Evolutionary conservation across 2,329 filamentous ascomycete species (phyloP).

Genomic region (Emergomyces pasteurianus): DNA sequence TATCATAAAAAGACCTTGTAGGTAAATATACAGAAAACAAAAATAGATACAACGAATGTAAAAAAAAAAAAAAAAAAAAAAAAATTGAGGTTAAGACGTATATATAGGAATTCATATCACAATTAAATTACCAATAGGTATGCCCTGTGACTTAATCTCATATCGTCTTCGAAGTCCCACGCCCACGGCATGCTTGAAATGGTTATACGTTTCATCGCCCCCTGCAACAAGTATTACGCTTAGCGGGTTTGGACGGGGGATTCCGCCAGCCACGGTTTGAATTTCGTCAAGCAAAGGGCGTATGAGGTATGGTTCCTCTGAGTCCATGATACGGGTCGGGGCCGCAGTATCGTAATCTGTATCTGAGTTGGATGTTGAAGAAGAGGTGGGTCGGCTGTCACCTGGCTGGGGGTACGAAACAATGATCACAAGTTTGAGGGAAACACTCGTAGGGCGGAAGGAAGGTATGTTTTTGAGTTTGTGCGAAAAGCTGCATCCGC

Average conservation of each 20-base stretch:
- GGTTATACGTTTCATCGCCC: conserved; percentile 51
- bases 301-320: conserved; percentile 33
- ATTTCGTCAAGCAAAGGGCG: conserved; percentile 63
- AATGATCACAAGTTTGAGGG: conserved; percentile 59
- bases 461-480: conserved; percentile 80
- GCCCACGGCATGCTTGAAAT: conserved; percentile 51
- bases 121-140: conserved; percentile 66
- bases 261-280: conserved; percentile 59
- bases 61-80: not conserved
- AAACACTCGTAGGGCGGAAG: conserved; percentile 48
- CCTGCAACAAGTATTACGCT: conserved; percentile 75
- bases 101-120: conserved; percentile 29
- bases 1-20: not conserved
- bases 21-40: not conserved
- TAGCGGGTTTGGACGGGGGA: conserved; percentile 59
- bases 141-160: conserved; percentile 66
- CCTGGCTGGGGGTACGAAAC: conserved; percentile 28
- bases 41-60: not conserved
- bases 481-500: conserved; percentile 69
- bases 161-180: conserved; percentile 70
- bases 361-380: conserved; percentile 6
- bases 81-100: not conserved
- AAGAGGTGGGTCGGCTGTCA: conserved; percentile 9
- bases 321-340: conserved; percentile 19
- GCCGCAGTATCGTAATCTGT: conserved; percentile 9